Base-by-base conservation (phyloP, 1,139 yeast genomes). In the Pichia sp. region DNA sequence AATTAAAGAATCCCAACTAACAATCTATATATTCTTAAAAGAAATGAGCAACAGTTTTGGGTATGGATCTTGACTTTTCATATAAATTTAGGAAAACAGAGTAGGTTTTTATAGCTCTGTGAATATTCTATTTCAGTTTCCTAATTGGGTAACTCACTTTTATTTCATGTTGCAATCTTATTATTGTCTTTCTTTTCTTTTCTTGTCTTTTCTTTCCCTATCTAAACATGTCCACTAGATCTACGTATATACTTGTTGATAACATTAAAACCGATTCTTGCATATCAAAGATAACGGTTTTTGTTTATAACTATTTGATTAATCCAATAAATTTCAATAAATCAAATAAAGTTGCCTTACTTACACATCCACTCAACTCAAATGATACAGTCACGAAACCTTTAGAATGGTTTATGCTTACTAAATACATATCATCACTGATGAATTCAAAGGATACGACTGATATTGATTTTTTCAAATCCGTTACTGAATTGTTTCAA, bases 301-400 rank as follows among this genome's bases (percentile, higher is more conserved):
- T 49, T 18, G 43, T 39, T 9, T 50, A 47, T 38, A 45, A 45
- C 24, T 50, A 50, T 30, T 34, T 47, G 4, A 43, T 50, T 6
- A 46, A 40, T 25, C 51, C 51, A 1, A 39, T 43, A 3, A 23
- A 27, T 1, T 43, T 40, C 26, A 45, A 42, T 25, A 50, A 45
- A 43, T 43, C 49, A 2, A 45, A 45, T 22, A 50, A 47, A 26
- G 39, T 47, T 16, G 37, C 49, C 9, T 29, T 50, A 2, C 16
- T 44, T 2, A 40, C 41, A 15, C 26, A 29, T 18, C 51, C 52
- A n/a, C 13, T 39, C 23, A 16, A 7, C 5, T 5, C 18, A n/a
- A 37, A 41, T n/a, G 25, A 35, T n/a, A 23, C 39, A 8, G 26
- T 29, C 13, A n/a, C 38, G 9, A 43, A 43, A 36, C 37, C 48